Base-by-base conservation (phyloP, 257 asterid species). In the Fraxinus pennsylvanica region DNA sequence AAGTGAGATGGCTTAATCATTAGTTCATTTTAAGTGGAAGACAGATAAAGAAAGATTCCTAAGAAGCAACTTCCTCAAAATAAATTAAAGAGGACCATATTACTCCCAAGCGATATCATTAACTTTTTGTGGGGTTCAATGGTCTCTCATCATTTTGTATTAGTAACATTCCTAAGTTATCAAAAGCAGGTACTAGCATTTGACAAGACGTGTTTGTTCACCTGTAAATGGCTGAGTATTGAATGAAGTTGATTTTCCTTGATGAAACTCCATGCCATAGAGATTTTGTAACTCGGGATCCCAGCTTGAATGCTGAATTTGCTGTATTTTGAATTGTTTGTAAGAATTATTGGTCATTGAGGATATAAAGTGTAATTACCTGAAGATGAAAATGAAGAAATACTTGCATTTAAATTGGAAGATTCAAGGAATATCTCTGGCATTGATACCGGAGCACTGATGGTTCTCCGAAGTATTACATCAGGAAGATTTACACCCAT, bases 161-260 rank as follows among this genome's bases (percentile, higher is more conserved):
- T 65, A 36, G 54, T 45, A 80, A 41, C 15, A 41, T 3, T 41
- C 50, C 14, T 41, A 41, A 41, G 50, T 41, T 41, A 41, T 41
- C 39, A 59, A 8, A 76, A 80, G 68, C 54, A 71, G 30, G 13
- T 38, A 43, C 54, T 67, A 21, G 68, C 59, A 81, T 17, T 69
- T 32, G 81, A 82, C 77, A 71, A 68, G 76, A 78, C 79, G 73
- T 72, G 65, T 75, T 68, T 68, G 33, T 39, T 74, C 32, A 94
- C 94, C 96, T 84, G 94, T 68, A 80, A 85, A 82, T 74, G 92
- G 87, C 83, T 89, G 93, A 74, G 92, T 76, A 79, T 77, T 82
- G 74, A 88, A 90, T 74, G 90, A 65, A 17, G 85, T 30, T 77
- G 90, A 78, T 87, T 90, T 84, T 82, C 89, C 94, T 85, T 87